These are phyloP conservation scores for Fusarium setosum DNA, from an alignment of 2,329 filamentous ascomycete species.

Conservation along the genomic window DNA sequence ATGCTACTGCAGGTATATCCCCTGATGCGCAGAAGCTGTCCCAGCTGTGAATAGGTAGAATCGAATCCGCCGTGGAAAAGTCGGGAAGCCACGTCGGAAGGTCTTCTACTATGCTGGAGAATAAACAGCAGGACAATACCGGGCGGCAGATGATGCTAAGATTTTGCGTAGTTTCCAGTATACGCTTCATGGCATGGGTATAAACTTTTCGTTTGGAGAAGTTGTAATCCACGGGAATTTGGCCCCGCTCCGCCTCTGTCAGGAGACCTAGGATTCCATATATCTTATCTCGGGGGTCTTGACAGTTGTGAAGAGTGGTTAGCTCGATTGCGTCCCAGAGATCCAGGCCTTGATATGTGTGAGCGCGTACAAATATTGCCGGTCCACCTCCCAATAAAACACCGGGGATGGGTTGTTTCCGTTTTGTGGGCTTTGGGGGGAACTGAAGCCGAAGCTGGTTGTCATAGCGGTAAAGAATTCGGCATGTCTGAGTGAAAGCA, in stretches of 20 bases:
- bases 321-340: not conserved
- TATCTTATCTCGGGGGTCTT: not conserved
- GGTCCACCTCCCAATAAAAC: no score
- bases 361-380: not conserved
- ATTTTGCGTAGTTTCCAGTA: not conserved
- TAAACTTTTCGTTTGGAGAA: not conserved
- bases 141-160: not conserved
- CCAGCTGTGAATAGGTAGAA: not conserved
- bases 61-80: not conserved
- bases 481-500: not conserved
- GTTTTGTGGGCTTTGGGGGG: no score
- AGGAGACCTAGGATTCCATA: not conserved
- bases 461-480: no score
- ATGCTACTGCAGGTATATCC: not conserved
- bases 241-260: not conserved
- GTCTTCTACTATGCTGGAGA: not conserved
- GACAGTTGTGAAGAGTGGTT: not conserved
- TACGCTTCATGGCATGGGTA: not conserved
- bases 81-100: not conserved
- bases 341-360: not conserved
- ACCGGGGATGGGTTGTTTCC: no score
- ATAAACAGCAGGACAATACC: not conserved
- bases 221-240: not conserved
- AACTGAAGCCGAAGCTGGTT: no score
- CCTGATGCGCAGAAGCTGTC: not conserved